Evolutionary conservation across 768 basidiomycete genomes (phyloP), one percentile per base, ranked within the genome.

Genomic region (Paxillus involutus): DNA sequence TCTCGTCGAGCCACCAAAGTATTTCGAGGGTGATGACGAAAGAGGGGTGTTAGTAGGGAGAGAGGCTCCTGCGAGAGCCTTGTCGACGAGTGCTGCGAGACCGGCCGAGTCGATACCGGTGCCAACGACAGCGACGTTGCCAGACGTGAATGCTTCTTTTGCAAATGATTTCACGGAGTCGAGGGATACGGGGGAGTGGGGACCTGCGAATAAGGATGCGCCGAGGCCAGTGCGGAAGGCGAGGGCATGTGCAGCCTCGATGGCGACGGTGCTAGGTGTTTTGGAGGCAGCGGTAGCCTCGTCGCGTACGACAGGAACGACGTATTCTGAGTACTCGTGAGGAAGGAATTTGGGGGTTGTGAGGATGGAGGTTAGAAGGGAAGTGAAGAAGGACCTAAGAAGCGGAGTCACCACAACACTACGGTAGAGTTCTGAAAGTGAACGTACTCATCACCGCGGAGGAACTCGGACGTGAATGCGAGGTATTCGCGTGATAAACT

Each of bases 151-250:
- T 21, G 84, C 85, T 50, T 82, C 71, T 30, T 80, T 70, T 57
- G 93, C 93, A 63, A 82, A 94, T 2, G 80, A 73, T 66, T 86
- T 85, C 63, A 96, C 80, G 59, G 92, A 88, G 12, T 79, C 80
- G 19, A 80, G 78, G 45, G 84, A 80, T 62, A 91, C 71, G 60
- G 79, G 73, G 55, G 74, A 74, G 66, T 90, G 85, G 14, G 83
- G 76, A n/a, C 86, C 76, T 17, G 94, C 88, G 73, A 91, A 93
- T 56, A 98, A 82, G 21, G 95, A 88, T 61, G 89, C 81, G 62
- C 96, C 96, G 63, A 98, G 93, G 14, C 96, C 96, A 41, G 78
- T 79, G 65, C 95, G 93, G 89, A 98, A 99, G 42, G 96, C 95
- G 53, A 95, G 77, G 42, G 81, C 72, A 70, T 98, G 96, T 4